Conservation (phyloP, 1,284 basidiomycete species). For the Mrakiaceae sp. region DNA sequence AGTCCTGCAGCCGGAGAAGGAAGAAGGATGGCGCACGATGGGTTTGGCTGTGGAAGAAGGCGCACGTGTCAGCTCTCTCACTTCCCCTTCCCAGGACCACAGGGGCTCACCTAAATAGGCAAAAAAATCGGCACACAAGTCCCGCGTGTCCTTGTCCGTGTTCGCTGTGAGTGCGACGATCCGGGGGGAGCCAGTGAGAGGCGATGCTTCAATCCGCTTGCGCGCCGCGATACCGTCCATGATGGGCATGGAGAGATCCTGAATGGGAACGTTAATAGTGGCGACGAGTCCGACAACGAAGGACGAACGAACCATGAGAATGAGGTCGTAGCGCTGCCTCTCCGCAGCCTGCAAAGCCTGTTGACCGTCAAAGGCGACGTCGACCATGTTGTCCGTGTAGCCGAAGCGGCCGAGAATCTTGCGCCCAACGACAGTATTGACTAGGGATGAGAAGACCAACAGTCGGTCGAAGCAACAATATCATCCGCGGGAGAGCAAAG, state of each 20-base stretch:
- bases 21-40: too few relatives aligned
- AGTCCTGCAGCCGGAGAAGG: too few relatives aligned
- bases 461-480: neutral
- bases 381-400: neutral
- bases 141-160: neutral
- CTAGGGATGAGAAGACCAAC: neutral
- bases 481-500: neutral
- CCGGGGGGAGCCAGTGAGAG: neutral
- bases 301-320: neutral
- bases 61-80: too few relatives aligned
- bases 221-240: neutral
- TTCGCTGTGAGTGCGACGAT: constrained; percentile 2
- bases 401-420: neutral
- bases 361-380: neutral
- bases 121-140: too few relatives aligned
- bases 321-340: neutral
- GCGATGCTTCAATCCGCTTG: neutral
- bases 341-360: neutral
- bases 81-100: too few relatives aligned
- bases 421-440: neutral
- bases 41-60: too few relatives aligned
- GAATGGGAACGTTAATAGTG: neutral
- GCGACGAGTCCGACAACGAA: neutral
- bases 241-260: neutral
- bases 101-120: too few relatives aligned